Evolutionary conservation across 1,284 basidiomycete species (phyloP).

Genomic region (Lentinus polychrous): DNA sequence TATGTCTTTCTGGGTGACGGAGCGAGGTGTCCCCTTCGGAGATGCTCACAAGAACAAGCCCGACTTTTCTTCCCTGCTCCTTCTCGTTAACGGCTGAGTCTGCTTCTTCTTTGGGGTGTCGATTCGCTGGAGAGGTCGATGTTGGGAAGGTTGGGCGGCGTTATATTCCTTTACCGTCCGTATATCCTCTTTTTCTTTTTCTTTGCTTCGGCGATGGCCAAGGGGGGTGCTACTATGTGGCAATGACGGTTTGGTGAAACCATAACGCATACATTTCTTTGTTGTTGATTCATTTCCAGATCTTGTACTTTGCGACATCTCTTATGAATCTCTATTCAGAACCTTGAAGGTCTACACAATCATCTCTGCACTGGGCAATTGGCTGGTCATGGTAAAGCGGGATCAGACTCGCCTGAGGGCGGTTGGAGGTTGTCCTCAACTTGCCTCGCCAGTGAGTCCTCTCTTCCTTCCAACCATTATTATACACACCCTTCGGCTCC

Average conservation of each 20-base stretch:
- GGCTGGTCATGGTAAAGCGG: no score
- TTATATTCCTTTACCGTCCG: constrained; percentile 77
- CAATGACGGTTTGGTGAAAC: constrained; percentile 74
- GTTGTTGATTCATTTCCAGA: no score
- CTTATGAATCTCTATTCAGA: no score
- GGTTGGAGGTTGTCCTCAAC: no score
- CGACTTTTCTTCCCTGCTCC: constrained; percentile 25
- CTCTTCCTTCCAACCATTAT: no score
- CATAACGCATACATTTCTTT: constrained; percentile 71
- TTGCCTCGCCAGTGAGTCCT: no score
- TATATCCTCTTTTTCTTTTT: no score
- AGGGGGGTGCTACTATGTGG: constrained; percentile 63
- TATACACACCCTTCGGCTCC: no score
- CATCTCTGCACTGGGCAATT: no score
- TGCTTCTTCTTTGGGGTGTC: constrained; percentile 38
- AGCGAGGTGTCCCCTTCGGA: constrained; percentile 59
- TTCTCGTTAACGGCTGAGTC: constrained; percentile 30
- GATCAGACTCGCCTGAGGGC: no score
- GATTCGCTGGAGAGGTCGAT: constrained; percentile 42
- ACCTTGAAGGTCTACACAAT: no score
- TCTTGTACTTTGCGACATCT: no score
- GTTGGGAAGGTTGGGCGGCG: constrained; percentile 38
- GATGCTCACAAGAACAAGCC: constrained; percentile 65
- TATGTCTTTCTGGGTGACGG: constrained; percentile 57
- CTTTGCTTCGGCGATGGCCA: constrained; percentile 15